Base-by-base conservation (phyloP, 768 basidiomycete species). In the Sutorius australiensis region DNA sequence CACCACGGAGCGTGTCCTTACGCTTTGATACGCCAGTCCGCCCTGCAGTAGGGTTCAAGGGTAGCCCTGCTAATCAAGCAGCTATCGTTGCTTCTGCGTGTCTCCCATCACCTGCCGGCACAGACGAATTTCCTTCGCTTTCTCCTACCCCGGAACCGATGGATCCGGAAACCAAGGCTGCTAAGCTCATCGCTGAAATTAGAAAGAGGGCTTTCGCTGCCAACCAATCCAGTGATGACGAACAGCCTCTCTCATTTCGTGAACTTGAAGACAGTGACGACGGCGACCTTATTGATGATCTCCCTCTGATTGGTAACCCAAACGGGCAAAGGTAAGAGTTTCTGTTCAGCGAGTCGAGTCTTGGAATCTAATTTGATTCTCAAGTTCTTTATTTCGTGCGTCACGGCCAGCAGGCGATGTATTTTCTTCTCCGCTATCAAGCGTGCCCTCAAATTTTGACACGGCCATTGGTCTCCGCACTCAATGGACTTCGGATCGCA, bases 161-260 rank as follows among this genome's bases (percentile, higher is more conserved):
- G 6, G 66, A 72, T 48, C 45, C 61, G 0, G 65, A 70, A 47
- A 45, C 63, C 34, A 87, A 82, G 64, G 74, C 86, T 3, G 77
- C 77, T 14, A 72, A 75, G 59, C 73, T 87, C 30, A 82, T 89
- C 42, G 83, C 79, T 7, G 73, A 80, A 33, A 86, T 89, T 55
- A 86, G 78, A 69, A 82, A 79, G n/a, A 76, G 73, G 55, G 85
- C 81, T 6, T 76, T 72, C 44, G 81, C 80, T 41, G 73, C 69
- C 19, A 73, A 56, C 7, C 59, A 68, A 24, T 75, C 72, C n/a
- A 81, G 77, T 60, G 75, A 78, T 3, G 79, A 82, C 10, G 65
- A 63, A 33, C 63, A 54, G 5, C 65, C 63, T 6, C 65, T 70
- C 13, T 66, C 71, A 32, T 69, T 61, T 48, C 75, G 80, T 49